phyloP scores from a whole-genome alignment of 805 yeast species.

The Saccharomycopsis fermentans region DNA sequence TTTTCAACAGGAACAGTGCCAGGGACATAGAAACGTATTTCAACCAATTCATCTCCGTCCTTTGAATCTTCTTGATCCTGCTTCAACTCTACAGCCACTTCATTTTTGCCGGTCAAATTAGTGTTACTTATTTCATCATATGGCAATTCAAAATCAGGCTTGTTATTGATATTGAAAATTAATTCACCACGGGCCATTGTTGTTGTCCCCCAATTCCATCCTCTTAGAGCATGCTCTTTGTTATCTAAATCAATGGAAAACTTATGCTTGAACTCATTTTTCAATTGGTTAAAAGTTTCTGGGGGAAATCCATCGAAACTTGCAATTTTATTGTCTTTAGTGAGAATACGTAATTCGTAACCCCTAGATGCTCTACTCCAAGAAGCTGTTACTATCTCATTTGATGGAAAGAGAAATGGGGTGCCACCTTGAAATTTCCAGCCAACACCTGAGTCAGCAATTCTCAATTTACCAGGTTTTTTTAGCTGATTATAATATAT shows the following conservation, averaged over 20 bases:
- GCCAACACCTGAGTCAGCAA: conserved; percentile 95
- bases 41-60: conserved; percentile 91
- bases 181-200: conserved; percentile 89
- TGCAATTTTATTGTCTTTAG: conserved; percentile 78
- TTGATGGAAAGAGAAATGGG: conserved; percentile 84
- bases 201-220: conserved; percentile 98
- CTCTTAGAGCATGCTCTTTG: conserved; percentile 86
- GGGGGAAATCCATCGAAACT: conserved; percentile 86
- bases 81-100: conserved; percentile 83
- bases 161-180: conserved; percentile 73
- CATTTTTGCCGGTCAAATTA: conserved; percentile 84
- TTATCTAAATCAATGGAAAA: conserved; percentile 67
- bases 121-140: conserved; percentile 72
- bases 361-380: conserved; percentile 97
- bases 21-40: conserved; percentile 86
- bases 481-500: conserved; percentile 84
- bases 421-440: conserved; percentile 67
- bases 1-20: conserved; percentile 51
- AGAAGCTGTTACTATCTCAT: conserved; percentile 64
- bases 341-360: conserved; percentile 78
- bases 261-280: conserved; percentile 72
- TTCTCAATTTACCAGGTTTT: conserved; percentile 78
- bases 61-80: conserved; percentile 39
- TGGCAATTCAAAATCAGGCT: conserved; percentile 88
- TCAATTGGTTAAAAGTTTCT: conserved; percentile 71